A percentile compares a stretch with the other conserved stretches of the same genome.
These are phyloP conservation scores for Jamesozyma jinghongensis DNA, from an alignment of 805 yeast genomes.

Conservation along the genomic window DNA sequence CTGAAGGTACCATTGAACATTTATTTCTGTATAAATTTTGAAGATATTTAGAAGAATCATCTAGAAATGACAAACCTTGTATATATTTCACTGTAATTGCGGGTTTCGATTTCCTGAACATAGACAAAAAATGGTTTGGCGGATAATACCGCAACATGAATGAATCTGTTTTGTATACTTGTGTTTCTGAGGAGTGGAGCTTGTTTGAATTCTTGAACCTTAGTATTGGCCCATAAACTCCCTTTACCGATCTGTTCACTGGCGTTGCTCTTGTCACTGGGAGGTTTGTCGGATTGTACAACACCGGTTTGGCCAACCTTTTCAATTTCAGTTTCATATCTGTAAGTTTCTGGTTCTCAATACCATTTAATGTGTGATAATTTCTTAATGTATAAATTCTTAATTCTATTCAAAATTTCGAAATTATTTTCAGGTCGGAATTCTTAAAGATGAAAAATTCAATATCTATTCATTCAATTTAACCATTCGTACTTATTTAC, in stretches of 20 bases:
- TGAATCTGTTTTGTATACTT: conserved; percentile 16
- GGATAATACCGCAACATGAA: conserved; percentile 23
- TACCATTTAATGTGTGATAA: too few relatives aligned
- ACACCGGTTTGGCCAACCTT: neutral
- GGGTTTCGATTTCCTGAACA: conserved; percentile 27
- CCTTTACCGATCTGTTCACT: neutral
- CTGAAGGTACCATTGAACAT: conserved; percentile 15
- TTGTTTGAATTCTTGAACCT: conserved; percentile 5
- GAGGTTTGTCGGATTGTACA: neutral
- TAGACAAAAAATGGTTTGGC: conserved; percentile 21
- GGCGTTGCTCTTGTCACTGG: neutral
- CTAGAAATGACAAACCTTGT: conserved; percentile 1
- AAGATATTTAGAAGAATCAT: conserved; percentile 3
- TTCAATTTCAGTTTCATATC: neutral
- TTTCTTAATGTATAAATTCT: too few relatives aligned
- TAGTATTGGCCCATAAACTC: conserved; percentile 6
- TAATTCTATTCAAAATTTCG: too few relatives aligned
- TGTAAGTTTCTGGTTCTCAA: neutral
- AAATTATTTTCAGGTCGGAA: too few relatives aligned
- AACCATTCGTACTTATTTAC: too few relatives aligned
- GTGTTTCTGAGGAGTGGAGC: conserved; percentile 11
- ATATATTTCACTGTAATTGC: conserved; percentile 13
- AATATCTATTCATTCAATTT: too few relatives aligned
- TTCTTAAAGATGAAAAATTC: too few relatives aligned
- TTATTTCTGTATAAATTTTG: conserved; percentile 1